Evolutionary conservation across 306 rosid genomes (phyloP), one percentile per base, ranked within the genome.

Genomic region (Bauhinia variegata): DNA sequence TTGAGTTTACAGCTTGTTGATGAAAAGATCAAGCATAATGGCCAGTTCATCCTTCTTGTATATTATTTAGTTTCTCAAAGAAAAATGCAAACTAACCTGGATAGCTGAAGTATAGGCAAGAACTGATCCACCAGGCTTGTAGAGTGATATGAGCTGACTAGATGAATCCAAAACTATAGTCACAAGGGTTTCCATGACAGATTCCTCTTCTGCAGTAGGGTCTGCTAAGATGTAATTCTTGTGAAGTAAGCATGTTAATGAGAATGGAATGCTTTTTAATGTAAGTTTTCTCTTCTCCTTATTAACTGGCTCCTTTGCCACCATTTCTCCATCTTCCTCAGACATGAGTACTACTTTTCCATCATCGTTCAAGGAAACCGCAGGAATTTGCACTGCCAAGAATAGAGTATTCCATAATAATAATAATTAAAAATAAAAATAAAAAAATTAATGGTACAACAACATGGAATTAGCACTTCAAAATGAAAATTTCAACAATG

Each of bases 161-260:
- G 89, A 77, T 42, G 95, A 82, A 78, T 84, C 91, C 82, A 92
- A 81, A 74, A 89, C 96, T 68, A 87, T 83, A 16, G 96, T 84
- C 54, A 87, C 85, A 50, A 79, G 76, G 72, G 96, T 89, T 80
- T 92, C 96, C 81, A 89, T 81, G 54, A 92, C 63, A 7, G 91
- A 87, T 63, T 92, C 98, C 82, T 92, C 98, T 84, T 92, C 93
- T 33, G 93, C 87, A 15, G 89, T 87, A 33, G 98, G 96, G 62
- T 89, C 96, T 14, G 91, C 93, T 81, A 89, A 74, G 73, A 89
- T 86, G 81, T 87, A 84, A 30, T 70, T 89, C 80, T 89, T 87
- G 85, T 89, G 82, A 77, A 89, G 96, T 71, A 84, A 52, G 82
- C 96, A 84, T 28, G 96, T 92, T 69, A 92, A 70, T 19, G 96